These are phyloP conservation scores for Fusarium nisikadoi DNA, from an alignment of 2,329 filamentous ascomycete genomes.

Conservation along the genomic window DNA sequence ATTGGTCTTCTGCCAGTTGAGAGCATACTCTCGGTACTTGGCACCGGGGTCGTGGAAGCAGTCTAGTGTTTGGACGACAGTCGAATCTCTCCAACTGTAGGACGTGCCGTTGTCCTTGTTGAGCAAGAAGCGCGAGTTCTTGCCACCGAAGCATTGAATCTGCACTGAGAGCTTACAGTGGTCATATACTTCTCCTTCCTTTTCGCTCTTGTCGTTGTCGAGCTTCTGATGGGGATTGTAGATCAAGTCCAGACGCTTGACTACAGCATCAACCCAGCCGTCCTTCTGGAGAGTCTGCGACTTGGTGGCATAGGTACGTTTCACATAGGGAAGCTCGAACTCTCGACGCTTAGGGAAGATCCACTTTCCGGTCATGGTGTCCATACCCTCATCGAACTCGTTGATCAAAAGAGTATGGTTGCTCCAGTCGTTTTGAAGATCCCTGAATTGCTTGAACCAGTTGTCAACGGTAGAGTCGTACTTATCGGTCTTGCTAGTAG, in stretches of 20 bases:
- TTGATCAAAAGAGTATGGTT: constrained; percentile 38
- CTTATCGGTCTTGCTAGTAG: constrained; percentile 49
- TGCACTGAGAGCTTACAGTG: constrained; percentile 58
- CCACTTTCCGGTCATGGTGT: constrained; percentile 57
- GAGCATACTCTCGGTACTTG: constrained; percentile 47
- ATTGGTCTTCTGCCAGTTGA: constrained; percentile 56
- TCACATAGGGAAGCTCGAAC: constrained; percentile 60
- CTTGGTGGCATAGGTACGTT: constrained; percentile 57
- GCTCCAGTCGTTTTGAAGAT: constrained; percentile 46
- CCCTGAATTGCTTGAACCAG: constrained; percentile 55
- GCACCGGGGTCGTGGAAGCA: constrained; percentile 54
- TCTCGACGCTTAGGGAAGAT: constrained; percentile 58
- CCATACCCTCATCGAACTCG: constrained; percentile 56
- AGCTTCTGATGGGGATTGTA: constrained; percentile 28
- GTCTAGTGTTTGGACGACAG: constrained; percentile 53
- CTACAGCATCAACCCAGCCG: constrained; percentile 50
- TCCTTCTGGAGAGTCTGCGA: constrained; percentile 54
- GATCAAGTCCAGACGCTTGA: constrained; percentile 32
- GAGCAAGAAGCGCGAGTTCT: constrained; percentile 53
- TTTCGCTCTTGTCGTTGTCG: constrained; percentile 3
- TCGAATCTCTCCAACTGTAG: constrained; percentile 60
- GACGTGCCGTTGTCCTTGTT: constrained; percentile 59
- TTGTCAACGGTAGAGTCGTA: constrained; percentile 48
- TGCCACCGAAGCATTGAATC: constrained; percentile 58
- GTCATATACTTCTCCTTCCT: constrained; percentile 41